Evolutionary conservation across 106 monocot genomes (phyloP), one percentile per base, ranked within the genome.

Genomic region (Dactylorhiza incarnata): DNA sequence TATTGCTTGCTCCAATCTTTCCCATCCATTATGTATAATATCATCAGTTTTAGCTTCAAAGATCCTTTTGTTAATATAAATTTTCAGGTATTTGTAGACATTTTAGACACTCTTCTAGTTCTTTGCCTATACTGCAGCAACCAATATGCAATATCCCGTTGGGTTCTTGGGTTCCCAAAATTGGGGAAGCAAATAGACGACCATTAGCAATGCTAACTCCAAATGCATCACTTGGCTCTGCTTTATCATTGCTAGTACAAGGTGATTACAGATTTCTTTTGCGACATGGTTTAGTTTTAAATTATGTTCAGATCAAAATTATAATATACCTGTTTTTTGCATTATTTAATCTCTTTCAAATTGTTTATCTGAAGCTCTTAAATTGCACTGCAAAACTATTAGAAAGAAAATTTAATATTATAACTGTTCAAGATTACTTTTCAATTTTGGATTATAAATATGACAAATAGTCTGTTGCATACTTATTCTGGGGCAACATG

Each of bases 131-230:
- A 72, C 79, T 99, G 17, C 87, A 88, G 53, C 87, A 90, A 76
- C 94, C 91, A 77, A 78, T 99, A 72, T 83, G 83, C 72, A 80
- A 74, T 19, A 82, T 99, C 63, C 87, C 82, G 56, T 75, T 99
- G 79, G 99, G 99, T 47, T 89, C 89, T 1, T 99, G 94, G 94
- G 88, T 99, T 14, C 94, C 99, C 29, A 89, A 73, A 79, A 87
- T 94, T 80, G 99, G 92, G 50, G 99, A 94, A 78, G 62, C 85
- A 66, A 92, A 86, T 82, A 78, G 90, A 26, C 80, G 87, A 29
- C 85, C 94, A 74, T 74, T 99, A 23, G 99, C 90, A 59, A 92
- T 89, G 91, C 67, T 94, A 78, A 88, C 81, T 68, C 86, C 87
- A 45, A 88, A 82, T 86, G 88, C 91, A 22, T 84, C 99, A 45